Evolutionary conservation across 2,329 filamentous ascomycete genomes (phyloP), one percentile per base, ranked within the genome.

Genomic region (Phialophora tarda): DNA sequence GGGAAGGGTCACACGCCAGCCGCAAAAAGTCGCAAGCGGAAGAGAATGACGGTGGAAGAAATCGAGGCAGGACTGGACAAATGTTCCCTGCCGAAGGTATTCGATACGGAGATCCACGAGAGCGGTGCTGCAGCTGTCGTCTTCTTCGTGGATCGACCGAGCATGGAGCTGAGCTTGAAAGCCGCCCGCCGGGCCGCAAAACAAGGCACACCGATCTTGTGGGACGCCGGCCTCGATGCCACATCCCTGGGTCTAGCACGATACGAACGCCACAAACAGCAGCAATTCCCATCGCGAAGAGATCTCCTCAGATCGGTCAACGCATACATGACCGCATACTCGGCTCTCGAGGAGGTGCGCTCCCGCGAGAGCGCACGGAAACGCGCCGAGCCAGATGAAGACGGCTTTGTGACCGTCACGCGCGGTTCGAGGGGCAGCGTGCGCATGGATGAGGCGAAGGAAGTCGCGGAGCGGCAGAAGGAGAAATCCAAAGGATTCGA

Each of bases 341-440:
- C 79, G 28, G 78, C 90, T 84, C 80, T 86, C 75, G 80, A 91
- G 83, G 80, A 91, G 85, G 83, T 87, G 78, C 79, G 89, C 83
- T 78, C 89, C 82, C 72, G 84, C 75, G 71, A 88, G 81, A 80
- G 84, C 82, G 75, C 90, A 80, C 75, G 85, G 63, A 81, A 89
- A 68, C 88, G 91, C 67, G 89, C 90, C 72, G 89, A 92, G 74
- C 92, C 94, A 0, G 95, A 99, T 77, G 93, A 92, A 75, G 95
- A 99, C 77, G 95, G 95, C 1, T 99, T 99, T 77, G 86, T 98
- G 57, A 98, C 93, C 3, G 95, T 99, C 26, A 91, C 89, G 1
- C 86, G 91, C 62, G 93, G 93, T 28, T 91, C 91, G 47, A 84
- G 85, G 66, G 83, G 89, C 65, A 90, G 89, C n/a, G 88, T 91